These are phyloP conservation scores for Eucalyptus viminalis DNA, from an alignment of 345 rosid genomes.

Conservation along the genomic window DNA sequence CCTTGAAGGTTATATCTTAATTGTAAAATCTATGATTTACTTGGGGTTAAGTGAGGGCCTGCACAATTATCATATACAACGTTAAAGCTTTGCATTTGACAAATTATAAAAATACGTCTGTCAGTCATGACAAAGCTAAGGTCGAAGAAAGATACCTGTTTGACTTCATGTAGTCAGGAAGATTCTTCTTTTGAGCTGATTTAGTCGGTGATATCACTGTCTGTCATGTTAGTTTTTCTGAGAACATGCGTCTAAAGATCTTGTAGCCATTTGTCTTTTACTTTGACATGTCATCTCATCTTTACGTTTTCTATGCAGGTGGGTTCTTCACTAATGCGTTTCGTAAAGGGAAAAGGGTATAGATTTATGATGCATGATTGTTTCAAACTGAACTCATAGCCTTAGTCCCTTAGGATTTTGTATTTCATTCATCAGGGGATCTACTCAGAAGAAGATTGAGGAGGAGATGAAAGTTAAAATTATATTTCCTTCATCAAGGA, in stretches of 20 bases:
- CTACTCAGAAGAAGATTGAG: constrained; percentile 56
- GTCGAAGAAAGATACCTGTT: not conserved
- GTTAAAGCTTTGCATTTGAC: not conserved
- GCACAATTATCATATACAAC: not conserved
- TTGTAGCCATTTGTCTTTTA: not conserved
- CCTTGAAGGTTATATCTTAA: not conserved
- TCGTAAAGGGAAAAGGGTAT: constrained; percentile 71
- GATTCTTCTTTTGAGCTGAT: not conserved
- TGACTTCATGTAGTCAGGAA: not conserved
- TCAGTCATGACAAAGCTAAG: not conserved
- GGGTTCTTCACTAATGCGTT: constrained; percentile 71
- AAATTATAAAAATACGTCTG: not conserved
- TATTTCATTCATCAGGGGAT: constrained; percentile 36
- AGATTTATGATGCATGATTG: not conserved
- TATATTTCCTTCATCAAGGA: constrained; percentile 48
- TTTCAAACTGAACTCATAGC: not conserved
- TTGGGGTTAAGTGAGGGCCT: not conserved
- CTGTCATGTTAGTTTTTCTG: not conserved
- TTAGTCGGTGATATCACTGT: not conserved
- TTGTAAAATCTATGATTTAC: not conserved
- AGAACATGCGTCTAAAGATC: not conserved
- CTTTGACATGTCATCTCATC: not conserved
- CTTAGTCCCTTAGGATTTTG: not conserved
- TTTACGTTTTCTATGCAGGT: constrained; percentile 31
- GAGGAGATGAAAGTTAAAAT: constrained; percentile 72